phyloP scores from a whole-genome alignment of 768 basidiomycete species.

The Lentinula detonsa region DNA sequence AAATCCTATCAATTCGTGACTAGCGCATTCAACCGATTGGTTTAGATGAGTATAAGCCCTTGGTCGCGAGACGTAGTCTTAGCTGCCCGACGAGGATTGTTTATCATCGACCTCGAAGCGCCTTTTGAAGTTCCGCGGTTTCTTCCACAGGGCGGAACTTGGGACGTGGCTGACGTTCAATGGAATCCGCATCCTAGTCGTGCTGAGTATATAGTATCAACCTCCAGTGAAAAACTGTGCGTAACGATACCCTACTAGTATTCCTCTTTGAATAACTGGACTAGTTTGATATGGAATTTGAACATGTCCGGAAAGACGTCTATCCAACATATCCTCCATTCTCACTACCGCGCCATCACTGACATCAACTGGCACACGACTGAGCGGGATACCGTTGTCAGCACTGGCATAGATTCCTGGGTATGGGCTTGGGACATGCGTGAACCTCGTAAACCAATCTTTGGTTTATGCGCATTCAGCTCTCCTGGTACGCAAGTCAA shows the following conservation, averaged over 20 bases:
- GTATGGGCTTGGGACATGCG: constrained; percentile 93
- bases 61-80: constrained; percentile 84
- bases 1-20: neutral
- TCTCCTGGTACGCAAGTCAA: constrained; percentile 91
- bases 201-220: constrained; percentile 80
- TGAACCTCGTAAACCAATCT: constrained; percentile 60
- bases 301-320: constrained; percentile 64
- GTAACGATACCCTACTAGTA: constrained; percentile 15
- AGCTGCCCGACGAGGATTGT: constrained; percentile 87
- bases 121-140: constrained; percentile 87
- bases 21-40: neutral
- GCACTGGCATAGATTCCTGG: constrained; percentile 92
- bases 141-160: constrained; percentile 92
- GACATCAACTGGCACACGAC: constrained; percentile 97
- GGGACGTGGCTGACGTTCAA: constrained; percentile 92
- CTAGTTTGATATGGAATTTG: constrained; percentile 93
- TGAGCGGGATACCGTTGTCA: constrained; percentile 80
- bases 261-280: neutral
- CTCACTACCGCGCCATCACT: constrained; percentile 93
- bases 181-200: constrained; percentile 83
- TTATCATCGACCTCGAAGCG: constrained; percentile 89
- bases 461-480: constrained; percentile 55
- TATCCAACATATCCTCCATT: constrained; percentile 79
- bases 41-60: constrained; percentile 88
- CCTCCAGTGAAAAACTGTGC: constrained; percentile 83